These are phyloP conservation scores for Lactifluus volemus DNA, from an alignment of 768 basidiomycete genomes.

Conservation along the genomic window DNA sequence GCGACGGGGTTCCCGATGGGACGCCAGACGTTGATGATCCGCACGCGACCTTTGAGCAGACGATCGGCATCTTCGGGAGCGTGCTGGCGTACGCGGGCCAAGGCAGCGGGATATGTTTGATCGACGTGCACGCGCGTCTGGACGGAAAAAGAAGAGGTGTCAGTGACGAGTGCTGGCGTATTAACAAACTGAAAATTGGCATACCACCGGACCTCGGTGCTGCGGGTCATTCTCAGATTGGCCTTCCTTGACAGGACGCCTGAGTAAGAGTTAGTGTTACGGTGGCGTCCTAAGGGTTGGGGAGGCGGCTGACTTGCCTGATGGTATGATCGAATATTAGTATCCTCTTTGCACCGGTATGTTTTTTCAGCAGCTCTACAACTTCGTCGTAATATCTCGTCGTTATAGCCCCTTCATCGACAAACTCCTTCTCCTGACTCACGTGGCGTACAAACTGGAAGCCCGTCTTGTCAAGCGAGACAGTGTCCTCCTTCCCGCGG, in stretches of 20 bases:
- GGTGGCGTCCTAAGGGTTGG: not conserved
- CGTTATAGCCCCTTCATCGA: slow-evolving; percentile 32
- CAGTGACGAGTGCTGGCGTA: not conserved
- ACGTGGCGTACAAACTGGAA: slow-evolving; percentile 32
- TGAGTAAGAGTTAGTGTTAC: not conserved
- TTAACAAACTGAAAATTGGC: slow-evolving; percentile 25
- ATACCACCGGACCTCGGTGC: slow-evolving; percentile 30
- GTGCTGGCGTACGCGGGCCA: slow-evolving; percentile 32
- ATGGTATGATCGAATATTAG: slow-evolving; percentile 40
- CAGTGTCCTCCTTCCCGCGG: slow-evolving; percentile 26
- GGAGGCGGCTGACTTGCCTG: slow-evolving; percentile 22
- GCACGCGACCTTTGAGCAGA: slow-evolving; percentile 33
- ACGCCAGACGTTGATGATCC: slow-evolving; percentile 42
- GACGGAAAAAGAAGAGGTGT: not conserved
- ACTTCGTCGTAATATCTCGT: slow-evolving; percentile 35
- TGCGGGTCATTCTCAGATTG: slow-evolving; percentile 3
- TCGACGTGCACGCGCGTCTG: slow-evolving; percentile 38
- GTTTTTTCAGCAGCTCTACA: slow-evolving; percentile 33
- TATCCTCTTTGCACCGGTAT: slow-evolving; percentile 32
- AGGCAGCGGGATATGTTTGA: slow-evolving; percentile 32
- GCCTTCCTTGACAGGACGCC: not conserved
- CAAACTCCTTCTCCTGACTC: slow-evolving; percentile 32
- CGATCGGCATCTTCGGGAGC: slow-evolving; percentile 34
- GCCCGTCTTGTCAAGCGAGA: slow-evolving; percentile 34
- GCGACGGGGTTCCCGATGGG: slow-evolving; percentile 33